phyloP scores from a whole-genome alignment of 225 moss, liverwort and hornwort species.

The Pleurozium schreberi region DNA sequence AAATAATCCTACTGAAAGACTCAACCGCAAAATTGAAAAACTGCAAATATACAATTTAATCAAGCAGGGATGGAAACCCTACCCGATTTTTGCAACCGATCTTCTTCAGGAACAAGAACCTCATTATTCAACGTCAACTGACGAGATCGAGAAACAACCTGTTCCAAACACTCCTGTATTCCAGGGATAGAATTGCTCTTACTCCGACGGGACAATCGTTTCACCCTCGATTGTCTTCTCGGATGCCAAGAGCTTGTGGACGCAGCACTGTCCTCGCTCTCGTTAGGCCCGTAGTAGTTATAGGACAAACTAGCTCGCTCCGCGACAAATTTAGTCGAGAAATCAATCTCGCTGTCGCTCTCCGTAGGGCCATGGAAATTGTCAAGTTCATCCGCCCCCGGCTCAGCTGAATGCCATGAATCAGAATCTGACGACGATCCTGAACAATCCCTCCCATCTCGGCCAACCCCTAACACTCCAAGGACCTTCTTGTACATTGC shows the following conservation, averaged over 20 bases:
- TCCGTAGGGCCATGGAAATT: background rate
- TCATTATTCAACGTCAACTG: background rate
- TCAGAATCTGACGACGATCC: background rate
- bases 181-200: background rate
- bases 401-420: conserved; percentile 6
- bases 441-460: background rate
- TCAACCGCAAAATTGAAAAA: background rate
- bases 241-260: background rate
- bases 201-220: background rate
- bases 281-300: background rate
- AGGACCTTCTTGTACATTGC: background rate
- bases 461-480: background rate
- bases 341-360: background rate
- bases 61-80: background rate
- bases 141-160: background rate
- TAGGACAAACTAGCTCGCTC: background rate
- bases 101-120: background rate
- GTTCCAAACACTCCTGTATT: background rate
- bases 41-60: background rate
- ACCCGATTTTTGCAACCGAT: background rate
- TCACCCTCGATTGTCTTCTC: background rate
- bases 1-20: background rate
- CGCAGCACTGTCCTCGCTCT: conserved; percentile 1
- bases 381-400: background rate
- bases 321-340: background rate